Evolutionary conservation across 768 basidiomycete genomes (phyloP).

Genomic region (Rhodocollybia butyracea): DNA sequence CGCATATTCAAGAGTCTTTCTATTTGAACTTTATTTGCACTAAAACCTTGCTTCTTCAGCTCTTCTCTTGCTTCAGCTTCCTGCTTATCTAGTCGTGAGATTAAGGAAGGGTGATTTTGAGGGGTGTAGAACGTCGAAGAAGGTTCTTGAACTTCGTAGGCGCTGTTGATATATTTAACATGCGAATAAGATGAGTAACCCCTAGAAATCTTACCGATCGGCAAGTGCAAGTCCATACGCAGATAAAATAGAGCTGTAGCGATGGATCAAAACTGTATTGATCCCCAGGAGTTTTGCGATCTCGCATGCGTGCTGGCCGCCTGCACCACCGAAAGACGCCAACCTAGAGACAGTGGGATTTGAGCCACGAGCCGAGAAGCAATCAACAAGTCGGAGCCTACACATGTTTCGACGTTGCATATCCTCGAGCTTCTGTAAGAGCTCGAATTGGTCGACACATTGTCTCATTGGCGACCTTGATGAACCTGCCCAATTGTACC

Average conservation of each 20-base stretch:
- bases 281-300: slow-evolving; percentile 86
- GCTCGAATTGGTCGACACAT: slow-evolving; percentile 94
- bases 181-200: background rate
- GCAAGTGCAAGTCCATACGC: slow-evolving; percentile 94
- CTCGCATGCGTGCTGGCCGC: slow-evolving; percentile 92
- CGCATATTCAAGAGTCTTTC: slow-evolving; percentile 91
- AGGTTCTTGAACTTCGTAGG: slow-evolving; percentile 87
- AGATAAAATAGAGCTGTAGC: slow-evolving; percentile 89
- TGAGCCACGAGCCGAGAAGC: background rate
- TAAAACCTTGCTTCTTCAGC: slow-evolving; percentile 80
- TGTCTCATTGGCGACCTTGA: slow-evolving; percentile 95
- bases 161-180: slow-evolving; percentile 40
- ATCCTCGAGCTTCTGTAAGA: slow-evolving; percentile 85
- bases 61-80: slow-evolving; percentile 59
- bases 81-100: slow-evolving; percentile 67
- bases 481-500: slow-evolving; percentile 51
- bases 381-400: slow-evolving; percentile 18
- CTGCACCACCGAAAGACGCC: slow-evolving; percentile 87
- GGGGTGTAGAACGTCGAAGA: slow-evolving; percentile 74
- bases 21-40: slow-evolving; percentile 60
- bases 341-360: slow-evolving; percentile 42
- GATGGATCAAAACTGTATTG: slow-evolving; percentile 82
- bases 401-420: slow-evolving; percentile 77
- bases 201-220: slow-evolving; percentile 44
- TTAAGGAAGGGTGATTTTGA: slow-evolving; percentile 51